Evolutionary conservation across 176 grass and related monocot genomes (phyloP), one percentile per base, ranked within the genome.

Genomic region (Cenchrus fungigraminus): DNA sequence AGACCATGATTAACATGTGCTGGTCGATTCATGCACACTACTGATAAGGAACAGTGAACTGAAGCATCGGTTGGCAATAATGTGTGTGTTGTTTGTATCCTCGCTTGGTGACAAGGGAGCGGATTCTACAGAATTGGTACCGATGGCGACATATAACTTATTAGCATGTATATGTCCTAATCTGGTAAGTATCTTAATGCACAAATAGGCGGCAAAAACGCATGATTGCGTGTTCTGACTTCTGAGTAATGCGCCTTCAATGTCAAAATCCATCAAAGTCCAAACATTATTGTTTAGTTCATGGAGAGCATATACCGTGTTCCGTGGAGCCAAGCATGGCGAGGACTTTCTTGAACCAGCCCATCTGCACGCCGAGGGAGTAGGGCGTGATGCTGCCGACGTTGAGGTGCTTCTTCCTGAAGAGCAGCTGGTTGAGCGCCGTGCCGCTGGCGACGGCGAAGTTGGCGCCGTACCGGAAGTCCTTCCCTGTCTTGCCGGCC

Each of bases 391-490:
- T 97, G 42, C 2, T 16, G 20, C 0, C 7, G 60, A 91, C 84
- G 59, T 60, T 20, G 56, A 97, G 86, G 25, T 52, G 64, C 51
- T 82, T 87, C 65, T 90, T 73, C 65, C 15, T 78, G 70, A 97
- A 97, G 20, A 89, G 84, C 16, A 50, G 74, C 82, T 81, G 88
- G 81, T 76, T 91, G 69, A 97, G 64, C 22, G 95, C 90, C 16
- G 95, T 94, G 37, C 78, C 90, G 61, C 92, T 91, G 9, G 73
- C 95, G 29, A 94, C 95, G 4, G 92, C 95, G 47, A 97, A 97
- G 83, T 97, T 97, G 32, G 86, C 86, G 55, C 95, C 92, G 40
- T 91, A 80, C 51, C 46, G 68, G 71, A 92, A 97, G 32, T 92
- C 88, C 44, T 87, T 71, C 56, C 40, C 73, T 4, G 22, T 82